Evolutionary conservation across 805 yeast genomes (phyloP).

Genomic region (Ascoidea rubescens): DNA sequence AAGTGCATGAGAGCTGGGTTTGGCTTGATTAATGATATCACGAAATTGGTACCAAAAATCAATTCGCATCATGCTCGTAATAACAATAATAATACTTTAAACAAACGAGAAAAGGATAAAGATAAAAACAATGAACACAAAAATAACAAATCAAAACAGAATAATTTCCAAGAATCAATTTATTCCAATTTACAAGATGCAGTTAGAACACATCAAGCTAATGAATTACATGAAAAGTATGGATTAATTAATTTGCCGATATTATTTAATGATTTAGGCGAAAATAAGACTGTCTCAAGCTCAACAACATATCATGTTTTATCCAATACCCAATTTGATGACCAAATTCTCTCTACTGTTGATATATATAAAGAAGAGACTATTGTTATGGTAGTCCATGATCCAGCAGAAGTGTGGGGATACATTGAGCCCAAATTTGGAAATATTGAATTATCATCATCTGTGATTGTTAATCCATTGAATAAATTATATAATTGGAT

Average conservation of each 20-base stretch:
- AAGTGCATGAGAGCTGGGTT: conserved; percentile 63
- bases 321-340: conserved; percentile 13
- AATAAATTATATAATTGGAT: conserved; percentile 61
- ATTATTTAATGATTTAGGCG: conserved; percentile 23
- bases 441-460: conserved; percentile 52
- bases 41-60: neutral
- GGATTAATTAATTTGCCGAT: conserved; percentile 61
- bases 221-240: conserved; percentile 36
- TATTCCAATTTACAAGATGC: conserved; percentile 54
- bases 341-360: conserved; percentile 59
- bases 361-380: conserved; percentile 50
- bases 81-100: conserved; percentile 3
- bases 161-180: conserved; percentile 22
- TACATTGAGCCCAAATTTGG: conserved; percentile 71
- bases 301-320: conserved; percentile 32
- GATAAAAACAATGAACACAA: neutral
- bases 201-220: conserved; percentile 57
- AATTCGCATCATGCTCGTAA: no score
- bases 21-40: conserved; percentile 14
- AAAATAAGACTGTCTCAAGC: conserved; percentile 15
- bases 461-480: conserved; percentile 68
- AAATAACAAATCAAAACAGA: conserved; percentile 8
- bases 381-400: conserved; percentile 65
- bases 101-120: neutral
- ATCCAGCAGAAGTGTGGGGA: conserved; percentile 89